Evolutionary conservation across 2,329 filamentous ascomycete species (phyloP).

Genomic region (Neofusicoccum sp.): DNA sequence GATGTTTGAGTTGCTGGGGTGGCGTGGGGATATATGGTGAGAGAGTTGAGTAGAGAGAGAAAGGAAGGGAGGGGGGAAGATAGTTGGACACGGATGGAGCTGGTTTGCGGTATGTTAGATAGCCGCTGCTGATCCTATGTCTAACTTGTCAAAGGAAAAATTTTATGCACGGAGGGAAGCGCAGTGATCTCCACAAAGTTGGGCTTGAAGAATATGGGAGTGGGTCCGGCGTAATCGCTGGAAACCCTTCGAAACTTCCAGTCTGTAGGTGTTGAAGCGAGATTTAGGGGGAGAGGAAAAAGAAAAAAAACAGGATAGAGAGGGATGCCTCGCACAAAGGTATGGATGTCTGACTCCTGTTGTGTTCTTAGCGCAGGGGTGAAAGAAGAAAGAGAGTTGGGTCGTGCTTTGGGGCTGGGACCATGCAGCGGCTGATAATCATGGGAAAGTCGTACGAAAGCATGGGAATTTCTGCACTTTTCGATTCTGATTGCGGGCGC

Average conservation of each 20-base stretch:
- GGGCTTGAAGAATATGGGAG: background rate
- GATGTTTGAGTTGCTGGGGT: too few species aligned
- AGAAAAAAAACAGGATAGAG: background rate
- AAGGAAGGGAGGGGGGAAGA: too few species aligned
- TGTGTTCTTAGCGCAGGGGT: background rate
- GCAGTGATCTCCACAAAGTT: background rate
- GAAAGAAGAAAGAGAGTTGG: background rate
- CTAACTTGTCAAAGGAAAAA: too few species aligned
- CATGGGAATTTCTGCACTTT: background rate
- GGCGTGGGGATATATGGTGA: too few species aligned
- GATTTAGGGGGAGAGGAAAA: background rate
- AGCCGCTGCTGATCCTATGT: too few species aligned
- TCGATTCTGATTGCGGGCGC: too few species aligned
- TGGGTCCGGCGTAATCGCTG: background rate
- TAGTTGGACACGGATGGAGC: too few species aligned
- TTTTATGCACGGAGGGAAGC: too few species aligned
- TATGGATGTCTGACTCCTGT: background rate
- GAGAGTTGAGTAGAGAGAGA: too few species aligned
- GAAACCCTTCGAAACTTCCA: background rate
- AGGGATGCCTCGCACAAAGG: background rate
- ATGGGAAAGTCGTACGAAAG: background rate
- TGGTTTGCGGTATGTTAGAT: too few species aligned
- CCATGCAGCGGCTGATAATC: background rate
- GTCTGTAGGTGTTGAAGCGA: background rate
- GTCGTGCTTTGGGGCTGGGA: background rate